Base-by-base conservation (phyloP, 495 filamentous ascomycete genomes). In the Jackrogersella multiformis region DNA sequence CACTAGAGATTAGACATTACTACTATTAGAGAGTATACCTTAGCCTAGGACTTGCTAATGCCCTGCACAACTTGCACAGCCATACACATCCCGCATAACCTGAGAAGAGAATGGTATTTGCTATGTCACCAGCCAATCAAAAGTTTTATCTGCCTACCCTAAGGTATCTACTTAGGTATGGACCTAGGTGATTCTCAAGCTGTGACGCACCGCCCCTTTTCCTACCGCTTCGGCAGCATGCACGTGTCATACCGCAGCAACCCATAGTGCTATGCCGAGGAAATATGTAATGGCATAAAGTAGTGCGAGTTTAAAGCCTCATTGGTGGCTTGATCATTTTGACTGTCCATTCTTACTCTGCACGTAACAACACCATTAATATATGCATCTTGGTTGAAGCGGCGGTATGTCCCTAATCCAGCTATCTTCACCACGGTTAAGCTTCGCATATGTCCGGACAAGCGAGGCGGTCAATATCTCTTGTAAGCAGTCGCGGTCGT, bases 401-500 rank as follows among this genome's bases (percentile, higher is more conserved):
- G 57, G 63, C 63, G 57, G 52, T 67, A 67, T 71, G 58, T 51
- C 53, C 57, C 35, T 63, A 71, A 71, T 12, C 57, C 56, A 70
- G 67, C 67, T 68, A 34, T 35, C 54, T 53, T 60, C 21, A 26
- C 51, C 38, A 60, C 28, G 24, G 35, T 63, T 64, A 44, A 48
- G 54, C 68, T 60, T 71, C 68, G 68, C 63, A 71, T 34, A 71
- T 67, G 62, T 67, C 68, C 63, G 64, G 41, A 52, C 24, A 23
- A 41, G 35, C 15, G 58, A 64, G 55, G 68, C 68, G 68, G 68
- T 71, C 68, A 67, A 60, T 35, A 38, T 36, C 16, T 36, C 16
- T 53, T 55, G 46, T 59, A 62, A 67, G 53, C 57, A 16, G 45
- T 34, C 28, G 30, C 36, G n/a, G n/a, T n/a, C n/a, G n/a, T n/a